Conservation (phyloP, 164 flowering plant genomes). For the Warburgia ugandensis region DNA sequence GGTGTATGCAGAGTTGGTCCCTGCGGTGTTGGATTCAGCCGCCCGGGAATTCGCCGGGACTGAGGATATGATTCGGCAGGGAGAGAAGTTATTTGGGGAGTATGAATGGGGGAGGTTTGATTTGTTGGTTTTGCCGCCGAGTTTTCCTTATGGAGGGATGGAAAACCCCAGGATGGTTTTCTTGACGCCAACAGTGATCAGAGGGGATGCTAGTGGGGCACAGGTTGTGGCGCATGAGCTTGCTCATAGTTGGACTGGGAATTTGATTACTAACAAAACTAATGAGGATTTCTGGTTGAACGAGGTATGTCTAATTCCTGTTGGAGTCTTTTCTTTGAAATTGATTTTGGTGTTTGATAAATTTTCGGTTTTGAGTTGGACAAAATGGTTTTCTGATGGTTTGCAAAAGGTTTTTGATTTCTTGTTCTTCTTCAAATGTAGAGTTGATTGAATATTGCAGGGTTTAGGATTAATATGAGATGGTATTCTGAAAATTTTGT, state of each 20-base stretch:
- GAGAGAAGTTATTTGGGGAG: slow-evolving; percentile 78
- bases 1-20: slow-evolving; percentile 66
- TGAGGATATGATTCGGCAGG: slow-evolving; percentile 86
- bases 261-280: slow-evolving; percentile 84
- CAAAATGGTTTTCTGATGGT: no score
- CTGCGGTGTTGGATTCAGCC: slow-evolving; percentile 56
- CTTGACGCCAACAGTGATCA: slow-evolving; percentile 91
- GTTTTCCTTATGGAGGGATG: slow-evolving; percentile 98
- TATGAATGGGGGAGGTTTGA: slow-evolving; percentile 98
- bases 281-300: slow-evolving; percentile 98
- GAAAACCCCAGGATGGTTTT: slow-evolving; percentile 97
- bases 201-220: slow-evolving; percentile 79
- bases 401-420: no score
- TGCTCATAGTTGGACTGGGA: slow-evolving; percentile 99
- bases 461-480: no score
- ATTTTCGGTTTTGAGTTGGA: no score
- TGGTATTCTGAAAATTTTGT: no score
- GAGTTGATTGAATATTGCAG: no score
- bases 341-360: no score
- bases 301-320: slow-evolving; percentile 44
- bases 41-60: slow-evolving; percentile 82
- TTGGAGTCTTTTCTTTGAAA: not conserved
- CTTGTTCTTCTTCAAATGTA: no score
- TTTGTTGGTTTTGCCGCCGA: slow-evolving; percentile 89
- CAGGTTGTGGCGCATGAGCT: slow-evolving; percentile 98